Percentiles rank a stretch among this genome's conserved stretches.
phyloP scores from a whole-genome alignment of 2,329 filamentous ascomycete genomes.

The Penicillium decumbens region DNA sequence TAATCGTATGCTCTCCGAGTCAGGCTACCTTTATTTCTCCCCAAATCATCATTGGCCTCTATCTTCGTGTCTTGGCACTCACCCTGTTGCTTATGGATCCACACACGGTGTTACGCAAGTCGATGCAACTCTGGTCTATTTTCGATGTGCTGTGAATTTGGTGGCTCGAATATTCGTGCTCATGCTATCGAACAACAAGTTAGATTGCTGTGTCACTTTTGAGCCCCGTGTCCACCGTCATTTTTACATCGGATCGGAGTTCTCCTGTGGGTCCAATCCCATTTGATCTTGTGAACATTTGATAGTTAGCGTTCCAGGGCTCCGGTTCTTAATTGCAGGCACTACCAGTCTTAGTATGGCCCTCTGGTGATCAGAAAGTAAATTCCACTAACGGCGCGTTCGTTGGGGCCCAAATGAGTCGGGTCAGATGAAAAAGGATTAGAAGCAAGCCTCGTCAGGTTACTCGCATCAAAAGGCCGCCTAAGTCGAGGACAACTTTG shows the following conservation, averaged over 20 bases:
- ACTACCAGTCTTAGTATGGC: not conserved
- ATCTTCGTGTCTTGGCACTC: not conserved
- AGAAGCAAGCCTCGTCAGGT: not conserved
- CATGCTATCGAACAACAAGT: not conserved
- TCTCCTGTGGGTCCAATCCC: not conserved
- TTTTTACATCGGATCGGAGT: not conserved
- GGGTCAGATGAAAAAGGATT: not conserved
- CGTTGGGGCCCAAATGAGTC: conserved; percentile 19
- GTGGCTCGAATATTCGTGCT: not conserved
- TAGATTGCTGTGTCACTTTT: not conserved
- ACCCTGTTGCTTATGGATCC: not conserved
- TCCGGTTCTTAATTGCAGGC: not conserved
- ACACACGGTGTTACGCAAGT: not conserved
- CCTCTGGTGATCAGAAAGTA: conserved; percentile 1
- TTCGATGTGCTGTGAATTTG: not conserved
- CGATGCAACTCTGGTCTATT: not conserved
- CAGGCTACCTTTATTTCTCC: not conserved
- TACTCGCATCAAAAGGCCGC: conserved; percentile 1
- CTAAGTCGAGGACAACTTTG: conserved; percentile 1
- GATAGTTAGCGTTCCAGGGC: not conserved
- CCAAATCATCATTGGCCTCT: not conserved
- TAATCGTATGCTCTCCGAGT: not conserved
- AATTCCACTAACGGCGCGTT: conserved; percentile 15
- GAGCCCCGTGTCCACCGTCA: not conserved
- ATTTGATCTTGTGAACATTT: not conserved